These are phyloP conservation scores for Aspergillus tubingensis DNA, from an alignment of 2,329 filamentous ascomycete genomes.

Conservation along the genomic window DNA sequence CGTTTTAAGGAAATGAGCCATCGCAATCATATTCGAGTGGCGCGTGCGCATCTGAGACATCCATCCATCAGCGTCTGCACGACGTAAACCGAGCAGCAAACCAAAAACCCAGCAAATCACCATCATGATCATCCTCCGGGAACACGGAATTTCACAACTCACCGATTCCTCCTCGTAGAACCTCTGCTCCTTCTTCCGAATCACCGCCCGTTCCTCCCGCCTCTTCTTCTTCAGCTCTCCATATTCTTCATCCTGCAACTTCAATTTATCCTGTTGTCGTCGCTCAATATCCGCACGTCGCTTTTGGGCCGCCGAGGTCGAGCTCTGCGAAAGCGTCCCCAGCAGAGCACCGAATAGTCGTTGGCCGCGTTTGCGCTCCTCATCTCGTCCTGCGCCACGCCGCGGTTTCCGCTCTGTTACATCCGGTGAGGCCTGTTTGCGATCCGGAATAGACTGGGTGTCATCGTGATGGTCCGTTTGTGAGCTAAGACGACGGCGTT, in stretches of 20 bases:
- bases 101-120: not conserved
- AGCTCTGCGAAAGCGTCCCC: conserved; percentile 74
- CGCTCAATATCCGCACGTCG: conserved; percentile 78
- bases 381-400: conserved; percentile 45
- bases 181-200: conserved; percentile 69
- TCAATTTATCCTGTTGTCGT: conserved; percentile 77
- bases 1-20: conserved; percentile 74
- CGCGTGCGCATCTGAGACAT: conserved; percentile 67
- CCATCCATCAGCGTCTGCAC: conserved; percentile 27
- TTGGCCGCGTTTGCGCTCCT: conserved; percentile 82
- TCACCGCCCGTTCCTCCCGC: conserved; percentile 61
- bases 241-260: conserved; percentile 71
- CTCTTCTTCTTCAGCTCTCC: conserved; percentile 67
- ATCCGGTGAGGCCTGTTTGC: conserved; percentile 28
- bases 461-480: conserved; percentile 29
- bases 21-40: conserved; percentile 70
- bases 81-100: not conserved
- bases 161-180: conserved; percentile 76
- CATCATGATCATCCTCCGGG: not conserved
- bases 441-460: conserved; percentile 23
- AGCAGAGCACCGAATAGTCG: conserved; percentile 82
- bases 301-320: conserved; percentile 63
- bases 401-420: conserved; percentile 19
- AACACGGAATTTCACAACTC: conserved; percentile 40
- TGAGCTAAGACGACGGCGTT: conserved; percentile 54